These are phyloP conservation scores for Ogataea zsoltii DNA, from an alignment of 805 yeast species.

Conservation along the genomic window DNA sequence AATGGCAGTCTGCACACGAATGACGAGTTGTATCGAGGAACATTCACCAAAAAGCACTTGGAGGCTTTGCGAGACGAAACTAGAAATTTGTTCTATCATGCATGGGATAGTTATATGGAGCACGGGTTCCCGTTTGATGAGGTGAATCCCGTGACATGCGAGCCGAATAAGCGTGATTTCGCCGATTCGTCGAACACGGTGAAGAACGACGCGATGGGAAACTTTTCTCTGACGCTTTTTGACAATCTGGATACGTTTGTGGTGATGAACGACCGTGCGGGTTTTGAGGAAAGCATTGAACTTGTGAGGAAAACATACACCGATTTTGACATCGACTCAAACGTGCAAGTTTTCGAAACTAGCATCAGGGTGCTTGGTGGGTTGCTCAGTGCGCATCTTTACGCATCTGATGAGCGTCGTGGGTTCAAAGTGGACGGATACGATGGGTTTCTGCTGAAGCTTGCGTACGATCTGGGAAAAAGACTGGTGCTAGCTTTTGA, in stretches of 20 bases:
- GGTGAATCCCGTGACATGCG: slow-evolving; percentile 71
- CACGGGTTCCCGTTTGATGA: slow-evolving; percentile 84
- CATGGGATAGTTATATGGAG: slow-evolving; percentile 67
- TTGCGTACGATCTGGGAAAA: slow-evolving; percentile 77
- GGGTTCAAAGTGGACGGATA: slow-evolving; percentile 49
- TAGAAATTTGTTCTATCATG: slow-evolving; percentile 63
- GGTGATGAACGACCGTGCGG: slow-evolving; percentile 62
- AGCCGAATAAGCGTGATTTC: slow-evolving; percentile 64
- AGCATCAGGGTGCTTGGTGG: slow-evolving; percentile 85
- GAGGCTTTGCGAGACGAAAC: slow-evolving; percentile 44
- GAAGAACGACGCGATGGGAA: slow-evolving; percentile 83
- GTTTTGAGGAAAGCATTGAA: slow-evolving; percentile 48
- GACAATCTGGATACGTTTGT: slow-evolving; percentile 82
- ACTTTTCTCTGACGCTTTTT: slow-evolving; percentile 72
- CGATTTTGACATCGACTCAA: slow-evolving; percentile 61
- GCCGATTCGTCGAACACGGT: slow-evolving; percentile 52
- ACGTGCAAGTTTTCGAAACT: slow-evolving; percentile 86
- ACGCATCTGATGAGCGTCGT: slow-evolving; percentile 50
- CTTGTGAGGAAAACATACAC: slow-evolving; percentile 39
- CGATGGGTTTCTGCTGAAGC: slow-evolving; percentile 66
- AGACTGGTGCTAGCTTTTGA: slow-evolving; percentile 70
- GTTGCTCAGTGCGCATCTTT: slow-evolving; percentile 73
- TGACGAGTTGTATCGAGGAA: slow-evolving; percentile 25
- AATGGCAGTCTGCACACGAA: slow-evolving; percentile 14
- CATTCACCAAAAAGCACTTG: slow-evolving; percentile 29